Base-by-base conservation (phyloP, 352 stramenopile species). In the Pythium pyrilobum region DNA sequence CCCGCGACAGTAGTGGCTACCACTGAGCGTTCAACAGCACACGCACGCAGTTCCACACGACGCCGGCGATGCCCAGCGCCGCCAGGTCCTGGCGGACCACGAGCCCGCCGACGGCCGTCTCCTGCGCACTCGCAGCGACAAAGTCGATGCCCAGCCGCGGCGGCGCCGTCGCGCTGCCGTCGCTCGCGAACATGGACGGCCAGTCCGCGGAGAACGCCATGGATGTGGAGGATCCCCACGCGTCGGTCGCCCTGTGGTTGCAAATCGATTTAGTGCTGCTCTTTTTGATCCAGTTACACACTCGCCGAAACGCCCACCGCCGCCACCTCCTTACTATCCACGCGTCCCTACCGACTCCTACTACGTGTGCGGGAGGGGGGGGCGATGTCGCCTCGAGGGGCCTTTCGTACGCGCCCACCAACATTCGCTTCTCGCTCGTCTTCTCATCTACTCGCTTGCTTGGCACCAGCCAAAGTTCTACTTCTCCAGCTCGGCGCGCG, bases 41-140 rank as follows among this genome's bases (percentile, higher is more conserved):
- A 21, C 75, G 27, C 48, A 90, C 79, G 54, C 75, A 85, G 56
- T 88, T 83, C 80, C 80, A 91, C 28, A 91, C 71, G 55, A 88
- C 80, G 29, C 80, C 77, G 2, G 75, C 75, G 40, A 89, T 81
- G 15, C 80, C 80, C 20, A 77, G 39, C 6, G 54, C 39, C 15
- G 38, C 51, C 37, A 90, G 54, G 28, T 85, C 59, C 58, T 90
- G 80, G 1, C 62, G 54, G 31, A 91, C 49, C 15, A 42, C 49
- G 38, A 69, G 11, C 15, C 77, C 50, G 8, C 51, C 59, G 23
- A 73, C 60, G 16, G 57, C 53, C 9, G 67, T 23, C 12, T 33
- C 43, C 10, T 47, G 16, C 3, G 77, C 74, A 29, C 74, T 91
- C 0, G 80, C 80, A 43, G 69, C 34, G 13, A 89, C 49, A 44